Conservation (phyloP, 768 basidiomycete genomes). For the Amanita subjunquillea region DNA sequence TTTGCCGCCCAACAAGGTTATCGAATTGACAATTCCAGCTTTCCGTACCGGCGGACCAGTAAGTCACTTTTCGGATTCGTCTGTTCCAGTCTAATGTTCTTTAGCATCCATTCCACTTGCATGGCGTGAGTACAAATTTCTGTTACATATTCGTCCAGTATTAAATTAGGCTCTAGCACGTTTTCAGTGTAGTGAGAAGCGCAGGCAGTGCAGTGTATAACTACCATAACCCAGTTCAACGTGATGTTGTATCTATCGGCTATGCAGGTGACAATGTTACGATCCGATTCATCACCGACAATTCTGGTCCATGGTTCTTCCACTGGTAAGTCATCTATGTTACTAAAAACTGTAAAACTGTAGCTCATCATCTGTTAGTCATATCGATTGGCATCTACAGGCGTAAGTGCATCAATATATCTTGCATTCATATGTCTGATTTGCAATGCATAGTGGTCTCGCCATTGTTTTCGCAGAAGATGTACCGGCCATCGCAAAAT, state of each 20-base stretch:
- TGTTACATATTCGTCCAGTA: not conserved
- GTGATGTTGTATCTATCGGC: conserved; percentile 27
- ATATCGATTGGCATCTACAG: conserved; percentile 39
- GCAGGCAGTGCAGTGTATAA: conserved; percentile 29
- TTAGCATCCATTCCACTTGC: conserved; percentile 37
- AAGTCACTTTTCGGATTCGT: not conserved
- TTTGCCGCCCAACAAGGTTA: conserved; percentile 31
- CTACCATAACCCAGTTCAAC: conserved; percentile 38
- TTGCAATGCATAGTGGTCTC: conserved; percentile 14
- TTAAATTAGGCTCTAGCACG: conserved; percentile 17
- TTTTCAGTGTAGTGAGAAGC: conserved; percentile 31
- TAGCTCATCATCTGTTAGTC: conserved; percentile 12
- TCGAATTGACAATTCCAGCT: conserved; percentile 37
- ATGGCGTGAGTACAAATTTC: conserved; percentile 25
- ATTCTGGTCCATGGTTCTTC: conserved; percentile 45
- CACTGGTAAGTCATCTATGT: conserved; percentile 15
- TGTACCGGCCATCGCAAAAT: conserved; percentile 10
- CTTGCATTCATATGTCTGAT: not conserved
- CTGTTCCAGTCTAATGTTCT: not conserved
- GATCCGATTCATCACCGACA: conserved; percentile 53
- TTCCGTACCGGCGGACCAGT: conserved; percentile 18
- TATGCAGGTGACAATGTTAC: conserved; percentile 26
- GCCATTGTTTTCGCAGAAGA: conserved; percentile 27
- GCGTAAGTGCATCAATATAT: conserved; percentile 13
- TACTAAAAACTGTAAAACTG: not conserved